Evolutionary conservation across 768 basidiomycete species (phyloP).

Genomic region (Lactarius pseudohatsudake): DNA sequence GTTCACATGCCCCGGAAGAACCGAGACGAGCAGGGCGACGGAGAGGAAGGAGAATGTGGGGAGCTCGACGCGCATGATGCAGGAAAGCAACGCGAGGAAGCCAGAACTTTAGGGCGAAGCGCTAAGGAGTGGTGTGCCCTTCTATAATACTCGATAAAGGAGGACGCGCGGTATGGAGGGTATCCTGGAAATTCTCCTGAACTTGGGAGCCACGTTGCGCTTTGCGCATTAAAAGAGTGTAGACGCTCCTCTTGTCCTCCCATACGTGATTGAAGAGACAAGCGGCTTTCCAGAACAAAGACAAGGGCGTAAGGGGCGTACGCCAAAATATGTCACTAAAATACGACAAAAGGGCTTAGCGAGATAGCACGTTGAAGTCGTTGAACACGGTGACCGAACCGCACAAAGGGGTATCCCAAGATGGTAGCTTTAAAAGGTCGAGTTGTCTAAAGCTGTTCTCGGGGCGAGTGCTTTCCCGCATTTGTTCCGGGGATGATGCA

Average conservation of each 20-base stretch:
- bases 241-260: background rate
- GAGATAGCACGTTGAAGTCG: conserved; percentile 2
- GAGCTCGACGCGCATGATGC: conserved; percentile 25
- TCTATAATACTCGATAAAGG: background rate
- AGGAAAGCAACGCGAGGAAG: background rate
- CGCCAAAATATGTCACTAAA: background rate
- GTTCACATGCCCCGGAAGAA: conserved; percentile 27
- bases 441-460: background rate
- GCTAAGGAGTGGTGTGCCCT: background rate
- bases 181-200: conserved; percentile 2
- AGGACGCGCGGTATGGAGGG: conserved; percentile 2
- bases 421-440: conserved; percentile 20
- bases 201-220: conserved; percentile 1
- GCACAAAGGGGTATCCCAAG: conserved; percentile 20
- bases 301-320: conserved; percentile 14
- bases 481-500: background rate
- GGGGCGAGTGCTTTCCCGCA: background rate
- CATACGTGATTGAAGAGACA: conserved; percentile 5
- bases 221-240: conserved; percentile 4
- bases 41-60: conserved; percentile 28
- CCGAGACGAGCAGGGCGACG: conserved; percentile 12
- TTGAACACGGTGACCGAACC: background rate
- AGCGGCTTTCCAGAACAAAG: conserved; percentile 24
- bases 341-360: background rate
- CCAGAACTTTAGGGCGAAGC: conserved; percentile 17